Conservation (phyloP, 1,139 yeast species). For the Blastobotrys aristatus region DNA sequence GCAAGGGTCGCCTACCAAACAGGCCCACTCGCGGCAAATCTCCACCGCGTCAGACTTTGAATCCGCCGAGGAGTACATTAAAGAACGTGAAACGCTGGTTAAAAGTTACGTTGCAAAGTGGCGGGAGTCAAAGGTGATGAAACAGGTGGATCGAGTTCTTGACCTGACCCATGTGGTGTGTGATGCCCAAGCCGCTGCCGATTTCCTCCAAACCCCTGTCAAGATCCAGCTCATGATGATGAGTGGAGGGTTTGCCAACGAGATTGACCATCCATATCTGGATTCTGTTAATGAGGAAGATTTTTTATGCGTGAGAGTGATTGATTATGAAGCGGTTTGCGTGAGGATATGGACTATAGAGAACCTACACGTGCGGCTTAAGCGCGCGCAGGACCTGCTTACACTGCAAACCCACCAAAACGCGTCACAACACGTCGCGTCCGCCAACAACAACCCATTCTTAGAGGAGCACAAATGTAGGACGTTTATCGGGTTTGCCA, state of each 20-base stretch:
- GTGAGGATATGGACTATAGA: conserved; percentile 17
- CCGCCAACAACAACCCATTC: neutral
- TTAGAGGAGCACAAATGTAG: neutral
- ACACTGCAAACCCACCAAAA: conserved; percentile 10
- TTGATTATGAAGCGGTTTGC: conserved; percentile 19
- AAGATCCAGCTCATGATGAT: conserved; percentile 25
- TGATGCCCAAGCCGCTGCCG: conserved; percentile 24
- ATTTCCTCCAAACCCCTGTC: conserved; percentile 16
- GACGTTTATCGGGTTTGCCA: conserved; percentile 3
- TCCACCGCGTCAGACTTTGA: neutral
- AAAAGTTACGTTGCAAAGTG: conserved; percentile 12
- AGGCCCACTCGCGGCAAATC: neutral
- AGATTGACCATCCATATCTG: neutral
- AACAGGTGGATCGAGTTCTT: conserved; percentile 17
- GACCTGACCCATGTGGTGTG: conserved; percentile 18
- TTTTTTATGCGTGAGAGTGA: conserved; percentile 21
- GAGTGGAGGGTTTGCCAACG: conserved; percentile 12
- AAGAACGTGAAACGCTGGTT: conserved; percentile 19
- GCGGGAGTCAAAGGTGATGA: conserved; percentile 9
- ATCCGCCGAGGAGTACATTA: neutral
- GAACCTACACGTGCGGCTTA: conserved; percentile 2
- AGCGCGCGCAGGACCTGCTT: neutral
- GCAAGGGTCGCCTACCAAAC: neutral
- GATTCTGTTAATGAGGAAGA: neutral
- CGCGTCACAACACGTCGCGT: neutral